phyloP scores from a whole-genome alignment of 2,329 filamentous ascomycete species.

The Biscogniauxia sp. region DNA sequence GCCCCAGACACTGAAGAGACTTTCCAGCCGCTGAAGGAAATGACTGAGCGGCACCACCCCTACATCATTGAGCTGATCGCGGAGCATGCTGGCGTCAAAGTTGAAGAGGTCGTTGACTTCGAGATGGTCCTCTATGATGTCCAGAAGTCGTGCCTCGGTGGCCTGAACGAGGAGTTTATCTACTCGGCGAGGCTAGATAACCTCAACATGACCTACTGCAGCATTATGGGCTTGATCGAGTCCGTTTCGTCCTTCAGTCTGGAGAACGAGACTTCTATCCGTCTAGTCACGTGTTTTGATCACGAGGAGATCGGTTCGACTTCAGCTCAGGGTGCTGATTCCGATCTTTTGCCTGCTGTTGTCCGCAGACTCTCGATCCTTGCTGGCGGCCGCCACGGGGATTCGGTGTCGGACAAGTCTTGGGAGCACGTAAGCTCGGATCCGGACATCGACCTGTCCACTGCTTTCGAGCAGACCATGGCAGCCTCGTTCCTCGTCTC shows the following conservation, averaged over 20 bases:
- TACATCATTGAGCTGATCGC: slow-evolving; percentile 84
- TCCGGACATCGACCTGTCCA: slow-evolving; percentile 61
- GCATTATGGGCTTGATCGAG: slow-evolving; percentile 77
- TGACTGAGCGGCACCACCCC: slow-evolving; percentile 83
- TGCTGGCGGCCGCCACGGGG: slow-evolving; percentile 53
- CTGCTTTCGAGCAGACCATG: slow-evolving; percentile 90
- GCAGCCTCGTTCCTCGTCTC: slow-evolving; percentile 90
- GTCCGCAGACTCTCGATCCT: slow-evolving; percentile 83
- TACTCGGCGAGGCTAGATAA: slow-evolving; percentile 97
- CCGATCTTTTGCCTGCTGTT: slow-evolving; percentile 84
- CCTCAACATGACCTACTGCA: slow-evolving; percentile 93
- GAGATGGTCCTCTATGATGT: slow-evolving; percentile 97
- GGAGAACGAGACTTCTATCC: slow-evolving; percentile 75
- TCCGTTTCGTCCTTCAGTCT: slow-evolving; percentile 68
- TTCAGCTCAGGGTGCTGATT: slow-evolving; percentile 90
- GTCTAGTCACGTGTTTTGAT: slow-evolving; percentile 92
- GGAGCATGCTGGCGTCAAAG: slow-evolving; percentile 67
- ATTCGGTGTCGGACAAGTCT: slow-evolving; percentile 57
- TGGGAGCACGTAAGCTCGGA: slow-evolving; percentile 58
- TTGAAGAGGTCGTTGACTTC: slow-evolving; percentile 81
- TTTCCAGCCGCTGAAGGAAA: slow-evolving; percentile 73
- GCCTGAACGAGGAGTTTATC: slow-evolving; percentile 89
- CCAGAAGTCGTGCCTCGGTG: slow-evolving; percentile 84
- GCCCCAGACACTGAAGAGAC: slow-evolving; percentile 42
- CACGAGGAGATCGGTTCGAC: slow-evolving; percentile 95